Base-by-base conservation (phyloP, 2,329 filamentous ascomycete genomes). In the Helminthosporium solani region DNA sequence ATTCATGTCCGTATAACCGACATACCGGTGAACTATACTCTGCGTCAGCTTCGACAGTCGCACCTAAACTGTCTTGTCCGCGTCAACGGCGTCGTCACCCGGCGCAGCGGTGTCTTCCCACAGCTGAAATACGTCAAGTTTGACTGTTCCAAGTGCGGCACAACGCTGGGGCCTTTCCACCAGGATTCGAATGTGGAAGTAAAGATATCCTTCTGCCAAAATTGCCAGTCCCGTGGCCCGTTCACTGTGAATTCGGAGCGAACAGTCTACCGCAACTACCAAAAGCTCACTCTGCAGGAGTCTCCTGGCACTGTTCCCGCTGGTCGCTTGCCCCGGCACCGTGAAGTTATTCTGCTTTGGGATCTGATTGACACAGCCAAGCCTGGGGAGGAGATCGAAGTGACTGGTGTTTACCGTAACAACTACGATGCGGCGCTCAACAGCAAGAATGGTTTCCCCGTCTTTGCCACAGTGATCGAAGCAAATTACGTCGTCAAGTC, bases 61-160 rank as follows among this genome's bases (percentile, higher is more conserved):
- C 95, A 99, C 66, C 81, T 99, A 49, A 99, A 99, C 78, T 96
- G 91, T 62, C 79, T 99, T 34, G 88, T 99, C 31, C 86, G 92
- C 42, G 94, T 99, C 44, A 91, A 87, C 59, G 94, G 94, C 57
- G 94, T 99, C 3, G 94, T 99, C 21, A 99, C 94, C 27, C 85
- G 94, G 53, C 84, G 94, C 57, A 95, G 86, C 20, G 94, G 94
- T 45, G 95, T 99, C 38, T 99, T 99, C 70, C 94, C 94, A 2
- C 94, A 99, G 74, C 78, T 99, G 50, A 97, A 97, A 71, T 96
- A 97, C 70, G 89, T 99, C 74, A 96, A 96, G 74, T 97, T 99
- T 66, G 89, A 96, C 74, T 99, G 94, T 73, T 84, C 79, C 47
- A 99, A 96, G 74, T 99, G 94, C 63, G 88, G 89, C 50, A 82